phyloP scores from a whole-genome alignment of 192 early-diverging fungal species.

The Coemansia sp. region DNA sequence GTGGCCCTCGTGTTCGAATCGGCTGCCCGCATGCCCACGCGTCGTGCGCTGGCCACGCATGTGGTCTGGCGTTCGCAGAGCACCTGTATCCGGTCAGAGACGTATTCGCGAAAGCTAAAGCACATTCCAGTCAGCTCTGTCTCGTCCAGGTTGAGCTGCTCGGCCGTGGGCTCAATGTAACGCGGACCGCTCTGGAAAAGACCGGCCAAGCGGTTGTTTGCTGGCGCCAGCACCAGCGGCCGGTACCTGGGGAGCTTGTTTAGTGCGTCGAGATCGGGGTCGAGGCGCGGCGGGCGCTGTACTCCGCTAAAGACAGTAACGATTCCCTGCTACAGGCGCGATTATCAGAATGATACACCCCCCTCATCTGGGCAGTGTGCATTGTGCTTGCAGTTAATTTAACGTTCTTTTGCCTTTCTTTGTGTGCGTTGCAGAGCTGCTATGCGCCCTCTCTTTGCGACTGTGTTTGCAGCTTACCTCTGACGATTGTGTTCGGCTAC shows the following conservation, averaged over 20 bases:
- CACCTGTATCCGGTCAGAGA: constrained; percentile 32
- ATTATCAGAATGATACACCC: too few relatives aligned
- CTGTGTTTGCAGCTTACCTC: constrained; percentile 26
- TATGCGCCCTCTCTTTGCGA: too few relatives aligned
- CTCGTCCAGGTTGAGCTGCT: constrained; percentile 50
- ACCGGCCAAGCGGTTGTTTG: constrained; percentile 44
- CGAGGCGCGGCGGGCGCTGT: constrained; percentile 42
- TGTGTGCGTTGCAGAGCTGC: too few relatives aligned
- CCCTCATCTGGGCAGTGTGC: too few relatives aligned
- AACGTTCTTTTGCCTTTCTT: neutral
- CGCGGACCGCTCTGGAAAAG: constrained; percentile 43
- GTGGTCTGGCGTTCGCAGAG: constrained; percentile 42
- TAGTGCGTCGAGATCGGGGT: constrained; percentile 46
- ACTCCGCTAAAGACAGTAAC: constrained; percentile 49
- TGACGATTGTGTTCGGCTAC: constrained; percentile 50
- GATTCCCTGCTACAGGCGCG: constrained; percentile 40
- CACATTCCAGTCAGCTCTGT: constrained; percentile 47
- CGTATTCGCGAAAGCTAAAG: constrained; percentile 50
- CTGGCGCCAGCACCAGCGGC: constrained; percentile 45
- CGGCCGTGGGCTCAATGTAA: constrained; percentile 53
- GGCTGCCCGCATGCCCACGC: constrained; percentile 29
- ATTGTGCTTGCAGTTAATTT: constrained; percentile 3
- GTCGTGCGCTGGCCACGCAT: constrained; percentile 30
- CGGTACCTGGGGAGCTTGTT: constrained; percentile 44
- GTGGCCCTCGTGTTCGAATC: constrained; percentile 22